phyloP scores from a whole-genome alignment of 73 alveolate genomes.

The Diophrys sp. region DNA sequence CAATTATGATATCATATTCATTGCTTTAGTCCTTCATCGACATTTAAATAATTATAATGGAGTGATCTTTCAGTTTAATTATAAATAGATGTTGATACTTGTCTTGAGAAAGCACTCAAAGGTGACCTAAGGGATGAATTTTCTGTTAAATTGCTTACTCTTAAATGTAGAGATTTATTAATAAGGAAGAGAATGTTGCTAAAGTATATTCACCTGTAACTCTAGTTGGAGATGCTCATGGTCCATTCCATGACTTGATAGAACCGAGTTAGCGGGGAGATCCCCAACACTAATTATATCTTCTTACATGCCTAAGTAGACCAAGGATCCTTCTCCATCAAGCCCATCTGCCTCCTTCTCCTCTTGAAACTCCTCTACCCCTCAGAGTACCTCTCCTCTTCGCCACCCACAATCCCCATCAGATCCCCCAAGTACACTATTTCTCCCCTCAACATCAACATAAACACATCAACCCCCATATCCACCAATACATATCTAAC shows the following conservation, averaged over 20 bases:
- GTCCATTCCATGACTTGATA: constrained; percentile 76
- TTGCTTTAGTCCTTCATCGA: not conserved
- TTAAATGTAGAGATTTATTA: constrained; percentile 67
- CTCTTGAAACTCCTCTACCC: not conserved
- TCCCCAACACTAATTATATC: constrained; percentile 80
- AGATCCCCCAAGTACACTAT: not conserved
- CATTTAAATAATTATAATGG: not conserved
- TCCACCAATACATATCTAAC: not conserved
- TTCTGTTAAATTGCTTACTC: constrained; percentile 65
- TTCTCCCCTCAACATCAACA: not conserved
- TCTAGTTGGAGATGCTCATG: constrained; percentile 69
- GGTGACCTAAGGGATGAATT: constrained; percentile 73
- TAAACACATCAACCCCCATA: not conserved
- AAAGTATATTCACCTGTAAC: constrained; percentile 87
- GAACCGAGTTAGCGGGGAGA: constrained; percentile 83
- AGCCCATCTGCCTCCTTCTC: constrained; percentile 47
- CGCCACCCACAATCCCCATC: not conserved
- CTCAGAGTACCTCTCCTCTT: not conserved
- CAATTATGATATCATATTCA: not conserved
- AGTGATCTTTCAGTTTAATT: no score
- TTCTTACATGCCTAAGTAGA: constrained; percentile 26
- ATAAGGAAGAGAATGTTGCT: constrained; percentile 68
- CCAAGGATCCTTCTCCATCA: constrained; percentile 80
- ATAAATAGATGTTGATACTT: constrained; percentile 59
- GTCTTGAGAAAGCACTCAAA: constrained; percentile 65